Conservation (phyloP, 345 rosid species). For the Salix caprea region DNA sequence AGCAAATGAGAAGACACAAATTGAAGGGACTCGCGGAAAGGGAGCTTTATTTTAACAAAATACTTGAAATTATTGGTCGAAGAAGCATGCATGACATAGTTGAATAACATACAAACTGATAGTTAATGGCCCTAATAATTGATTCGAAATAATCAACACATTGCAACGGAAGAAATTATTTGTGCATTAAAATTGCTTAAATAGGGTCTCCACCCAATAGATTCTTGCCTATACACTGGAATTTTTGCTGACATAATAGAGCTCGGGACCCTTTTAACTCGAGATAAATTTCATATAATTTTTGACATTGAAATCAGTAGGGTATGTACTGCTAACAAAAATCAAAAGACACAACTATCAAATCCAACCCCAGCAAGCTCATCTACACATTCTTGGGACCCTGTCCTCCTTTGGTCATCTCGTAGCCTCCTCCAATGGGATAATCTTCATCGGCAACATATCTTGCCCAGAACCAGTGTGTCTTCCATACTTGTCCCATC, state of each 20-base stretch:
- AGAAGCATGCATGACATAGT: not conserved
- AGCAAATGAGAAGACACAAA: not conserved
- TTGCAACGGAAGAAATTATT: not conserved
- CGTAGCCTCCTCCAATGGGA: conserved; percentile 28
- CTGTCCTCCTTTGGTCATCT: conserved; percentile 45
- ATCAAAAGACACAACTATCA: not conserved
- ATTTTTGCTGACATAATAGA: not conserved
- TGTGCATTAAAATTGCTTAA: not conserved
- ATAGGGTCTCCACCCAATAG: not conserved
- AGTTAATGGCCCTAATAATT: too few species aligned
- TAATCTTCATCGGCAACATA: conserved; percentile 34
- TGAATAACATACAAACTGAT: not conserved
- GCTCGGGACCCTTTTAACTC: conserved; percentile 2
- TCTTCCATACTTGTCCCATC: conserved; percentile 56
- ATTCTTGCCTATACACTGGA: not conserved
- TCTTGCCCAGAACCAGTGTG: conserved; percentile 65
- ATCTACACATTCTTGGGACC: conserved; percentile 28
- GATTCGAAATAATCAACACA: not conserved
- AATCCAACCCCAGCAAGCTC: not conserved
- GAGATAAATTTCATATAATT: not conserved
- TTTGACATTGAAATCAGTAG: conserved; percentile 10
- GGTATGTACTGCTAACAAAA: conserved; percentile 20
- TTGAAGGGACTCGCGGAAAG: not conserved
- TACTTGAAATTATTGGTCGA: not conserved
- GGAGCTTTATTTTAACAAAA: not conserved